Percentiles rank a stretch among this genome's conserved stretches.
phyloP scores from a whole-genome alignment of 257 asterid genomes.

The Verbascum thapsus region DNA sequence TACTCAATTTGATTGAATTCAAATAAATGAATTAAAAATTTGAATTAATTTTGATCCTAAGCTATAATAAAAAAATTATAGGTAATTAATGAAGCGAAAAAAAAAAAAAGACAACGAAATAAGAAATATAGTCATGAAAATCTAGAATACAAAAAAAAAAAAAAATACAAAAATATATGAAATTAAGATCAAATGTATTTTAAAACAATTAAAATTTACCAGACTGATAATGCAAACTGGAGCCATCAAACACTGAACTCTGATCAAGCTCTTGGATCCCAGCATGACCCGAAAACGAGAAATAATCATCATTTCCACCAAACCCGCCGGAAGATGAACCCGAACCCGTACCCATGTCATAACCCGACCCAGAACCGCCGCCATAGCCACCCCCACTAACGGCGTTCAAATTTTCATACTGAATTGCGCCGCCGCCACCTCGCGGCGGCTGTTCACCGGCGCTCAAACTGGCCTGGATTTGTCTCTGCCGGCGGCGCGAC shows the following conservation, averaged over 20 bases:
- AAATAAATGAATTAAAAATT: too few relatives aligned
- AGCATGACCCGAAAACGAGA: conserved; percentile 32
- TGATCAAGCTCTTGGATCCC: conserved; percentile 40
- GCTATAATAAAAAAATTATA: too few relatives aligned
- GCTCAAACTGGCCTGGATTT: conserved; percentile 48
- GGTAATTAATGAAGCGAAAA: too few relatives aligned
- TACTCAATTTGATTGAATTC: too few relatives aligned
- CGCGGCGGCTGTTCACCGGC: conserved; percentile 27
- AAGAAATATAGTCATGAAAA: too few relatives aligned
- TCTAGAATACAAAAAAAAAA: too few relatives aligned
- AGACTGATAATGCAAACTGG: conserved; percentile 38
- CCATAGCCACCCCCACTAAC: conserved; percentile 11
- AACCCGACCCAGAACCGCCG: not conserved
- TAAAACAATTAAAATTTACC: conserved; percentile 31
- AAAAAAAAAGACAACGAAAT: too few relatives aligned
- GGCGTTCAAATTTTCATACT: conserved; percentile 27
- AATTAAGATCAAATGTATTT: too few relatives aligned
- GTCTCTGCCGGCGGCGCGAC: conserved; percentile 74
- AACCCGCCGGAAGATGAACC: conserved; percentile 37
- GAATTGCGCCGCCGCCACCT: conserved; percentile 28
- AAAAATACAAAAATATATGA: too few relatives aligned
- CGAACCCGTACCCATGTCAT: conserved; percentile 29
- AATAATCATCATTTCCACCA: conserved; percentile 24
- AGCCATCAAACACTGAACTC: conserved; percentile 34
- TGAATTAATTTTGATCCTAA: too few relatives aligned